Evolutionary conservation across 140 eudicot genomes (phyloP), one percentile per base, ranked within the genome.

Genomic region (Stevia rebaudiana): DNA sequence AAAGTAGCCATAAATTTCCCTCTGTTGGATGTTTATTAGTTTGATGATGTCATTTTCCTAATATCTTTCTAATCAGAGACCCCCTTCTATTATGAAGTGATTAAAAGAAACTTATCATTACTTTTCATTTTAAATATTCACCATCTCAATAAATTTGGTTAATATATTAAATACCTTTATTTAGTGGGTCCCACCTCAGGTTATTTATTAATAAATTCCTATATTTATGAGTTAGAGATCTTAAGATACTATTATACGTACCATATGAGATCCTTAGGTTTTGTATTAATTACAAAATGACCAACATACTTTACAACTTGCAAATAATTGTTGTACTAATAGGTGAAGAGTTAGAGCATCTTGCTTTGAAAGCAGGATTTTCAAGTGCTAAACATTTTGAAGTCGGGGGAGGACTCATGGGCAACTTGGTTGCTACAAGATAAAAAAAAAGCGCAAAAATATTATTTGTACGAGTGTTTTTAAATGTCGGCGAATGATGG

Each of bases 351-450:
- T 76, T 84, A 31, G 90, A 84, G 81, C 65, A 78, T 60, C 79
- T 88, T 0, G 86, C 94, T 13, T 35, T 84, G 48, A 74, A 77
- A 74, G 80, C 71, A 28, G 94, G 96, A 36, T 85, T 88, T 78
- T 75, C 86, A n/a, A 72, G 71, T 69, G 87, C 96, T 70, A 82
- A 63, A 67, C 83, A 82, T 78, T 88, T 55, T 49, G 90, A 88
- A 84, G 73, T 88, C 37, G 90, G 83, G 46, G 83, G 82, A 61
- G 96, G 96, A 63, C 83, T 84, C 42, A 88, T 88, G 96, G 96
- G 96, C 28, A 82, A 77, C 56, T 74, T 88, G 74, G 96, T 88
- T 39, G 94, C 85, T 50, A 77, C 80, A 28, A 72, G 85, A 56
- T 86, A 80, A 19, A 21, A 37, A 80, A 19, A 21, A 37, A 42